Evolutionary conservation across 78 protist species (phyloP), one percentile per base, ranked within the genome.

Genomic region (Dictyostelium brefeldianum): DNA sequence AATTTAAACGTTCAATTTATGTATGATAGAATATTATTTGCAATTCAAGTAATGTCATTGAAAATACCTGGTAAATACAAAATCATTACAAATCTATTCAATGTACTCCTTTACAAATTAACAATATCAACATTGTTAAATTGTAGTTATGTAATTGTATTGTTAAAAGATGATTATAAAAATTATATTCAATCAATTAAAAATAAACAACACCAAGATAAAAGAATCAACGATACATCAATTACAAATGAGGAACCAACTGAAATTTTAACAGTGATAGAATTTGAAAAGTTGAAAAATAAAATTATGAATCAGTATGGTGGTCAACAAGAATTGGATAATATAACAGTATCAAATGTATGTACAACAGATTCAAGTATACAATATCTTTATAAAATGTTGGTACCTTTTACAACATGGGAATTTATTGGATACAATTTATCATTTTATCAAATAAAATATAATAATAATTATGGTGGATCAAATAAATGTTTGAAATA

Each of bases 401-500:
- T 62, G 12, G n/a, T 62, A 62, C 70, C 70, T 11, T 62, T 62
- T 22, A 62, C 27, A 9, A 25, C 70, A n/a, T 22, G 11, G 11
- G 17, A 29, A 62, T 25, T 25, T 0, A 0, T 62, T 25, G n/a
- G n/a, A 25, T 25, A 62, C 27, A 62, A 62, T 62, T 17, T 62
- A 11, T 62, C 70, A 62, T 62, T 62, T 36, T 62, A 62, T 62
- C 22, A 62, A 62, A 62, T 62, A 31, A 62, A 62, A 62, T 62
- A 62, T 62, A 62, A 25, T 62, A 31, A 14, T 25, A 62, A 25
- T 62, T 62, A 36, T 36, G 2, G 2, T 36, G 43, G 43, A 36
- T 36, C 43, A 36, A 36, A 62, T 62, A 11, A 29, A 62, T 22
- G 36, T 22, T 62, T 11, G 10, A 25, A 62, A 62, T 62, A 25